Base-by-base conservation (phyloP, 2,329 filamentous ascomycete genomes). In the Fusarium longipes region DNA sequence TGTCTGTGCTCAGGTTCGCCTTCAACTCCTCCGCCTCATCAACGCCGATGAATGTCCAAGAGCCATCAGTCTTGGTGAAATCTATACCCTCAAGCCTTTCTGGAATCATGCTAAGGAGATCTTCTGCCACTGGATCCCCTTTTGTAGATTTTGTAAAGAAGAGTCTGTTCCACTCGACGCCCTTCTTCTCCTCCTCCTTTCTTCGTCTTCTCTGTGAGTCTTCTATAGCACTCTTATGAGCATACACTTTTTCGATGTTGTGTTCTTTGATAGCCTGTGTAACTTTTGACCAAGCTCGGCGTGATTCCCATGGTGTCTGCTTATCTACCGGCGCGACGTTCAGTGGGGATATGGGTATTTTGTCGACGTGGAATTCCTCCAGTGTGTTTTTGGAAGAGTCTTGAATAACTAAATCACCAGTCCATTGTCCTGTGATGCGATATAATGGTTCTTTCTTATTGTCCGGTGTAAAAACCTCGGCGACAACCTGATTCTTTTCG, bases 241-340 rank as follows among this genome's bases (percentile, higher is more conserved):
- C 78, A 1, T 87, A 86, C 0, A 91, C 91, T 11, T 83, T 82
- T 62, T 93, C 88, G 85, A 96, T 90, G 73, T 97, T 89, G 39
- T 91, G 91, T 56, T 82, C 84, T 18, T 82, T 79, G 63, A 97
- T 91, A 22, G 88, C 91, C 9, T 84, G 82, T 0, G 91, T 89
- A 11, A 97, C 93, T 62, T 89, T 90, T 27, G 82, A 82, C 93
- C 93, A 97, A 2, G 93, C 93, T 44, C 88, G 86, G 8, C 93
- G 86, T 9, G 91, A 91, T 80, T 97, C 93, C 75, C 93, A 89
- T 2, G 91, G 86, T 69, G 95, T 91, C 79, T 97, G 93, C 63
- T 90, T 78, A 51, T 91, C 88, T 24, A 92, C 73, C 0, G 66
- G 60, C 1, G 58, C 51, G 0, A 63, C 51, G 0, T 20, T 50